phyloP scores from a whole-genome alignment of 768 basidiomycete genomes.

The Hortiboletus campestris region DNA sequence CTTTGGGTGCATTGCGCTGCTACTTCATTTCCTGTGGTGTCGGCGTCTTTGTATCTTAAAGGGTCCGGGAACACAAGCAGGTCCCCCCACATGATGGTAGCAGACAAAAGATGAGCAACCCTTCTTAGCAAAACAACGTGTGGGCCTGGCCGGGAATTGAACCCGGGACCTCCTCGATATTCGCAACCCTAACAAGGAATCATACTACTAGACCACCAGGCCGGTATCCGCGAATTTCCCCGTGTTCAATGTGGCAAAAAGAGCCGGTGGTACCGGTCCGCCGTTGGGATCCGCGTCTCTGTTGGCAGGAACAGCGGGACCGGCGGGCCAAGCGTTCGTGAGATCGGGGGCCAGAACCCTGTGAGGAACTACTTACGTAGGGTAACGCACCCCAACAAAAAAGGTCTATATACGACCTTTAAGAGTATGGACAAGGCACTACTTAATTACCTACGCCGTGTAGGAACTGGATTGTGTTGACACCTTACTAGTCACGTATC shows the following conservation, averaged over 20 bases:
- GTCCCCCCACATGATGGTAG: background rate
- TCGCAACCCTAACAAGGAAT: conserved; percentile 56
- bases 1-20: conserved; percentile 22
- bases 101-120: background rate
- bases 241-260: background rate
- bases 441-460: too few relatives aligned
- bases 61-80: conserved; percentile 4
- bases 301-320: too few relatives aligned
- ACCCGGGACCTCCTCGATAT: conserved; percentile 79
- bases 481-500: too few relatives aligned
- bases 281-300: background rate
- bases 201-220: conserved; percentile 66
- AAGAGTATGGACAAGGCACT: background rate
- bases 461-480: too few relatives aligned
- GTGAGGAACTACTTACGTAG: too few relatives aligned
- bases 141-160: conserved; percentile 81
- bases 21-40: conserved; percentile 21
- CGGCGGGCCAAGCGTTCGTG: too few relatives aligned
- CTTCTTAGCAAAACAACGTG: conserved; percentile 6
- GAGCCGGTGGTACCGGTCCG: background rate
- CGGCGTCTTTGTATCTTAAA: conserved; percentile 31
- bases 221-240: conserved; percentile 19
- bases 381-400: too few relatives aligned
- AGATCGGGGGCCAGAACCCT: too few relatives aligned
- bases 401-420: background rate